phyloP scores from a whole-genome alignment of 1,139 yeast genomes.

The Geotrichum candidum region DNA sequence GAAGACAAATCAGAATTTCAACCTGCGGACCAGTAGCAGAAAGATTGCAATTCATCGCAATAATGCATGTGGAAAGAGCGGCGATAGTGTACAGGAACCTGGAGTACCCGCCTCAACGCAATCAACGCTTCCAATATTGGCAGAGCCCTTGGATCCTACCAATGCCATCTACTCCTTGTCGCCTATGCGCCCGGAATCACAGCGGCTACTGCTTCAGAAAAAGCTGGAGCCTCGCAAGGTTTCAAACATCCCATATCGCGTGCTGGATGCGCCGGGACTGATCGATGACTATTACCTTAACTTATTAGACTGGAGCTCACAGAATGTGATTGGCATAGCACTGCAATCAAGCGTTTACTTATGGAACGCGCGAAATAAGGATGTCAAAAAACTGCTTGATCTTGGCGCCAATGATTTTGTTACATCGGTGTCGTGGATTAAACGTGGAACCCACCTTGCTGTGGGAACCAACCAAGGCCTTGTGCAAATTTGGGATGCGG shows the following conservation, averaged over 20 bases:
- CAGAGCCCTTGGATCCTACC: constrained; percentile 43
- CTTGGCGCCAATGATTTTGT: constrained; percentile 57
- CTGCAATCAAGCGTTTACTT: constrained; percentile 81
- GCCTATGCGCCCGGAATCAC: constrained; percentile 48
- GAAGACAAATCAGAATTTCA: not conserved
- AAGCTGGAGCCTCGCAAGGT: constrained; percentile 27
- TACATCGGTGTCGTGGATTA: constrained; percentile 85
- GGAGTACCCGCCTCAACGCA: not conserved
- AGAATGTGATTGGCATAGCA: constrained; percentile 85
- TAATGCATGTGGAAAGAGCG: not conserved
- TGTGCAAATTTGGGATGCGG: constrained; percentile 94
- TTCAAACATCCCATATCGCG: constrained; percentile 84
- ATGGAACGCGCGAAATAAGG: constrained; percentile 85
- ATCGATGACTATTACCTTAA: constrained; percentile 92
- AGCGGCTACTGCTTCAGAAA: not conserved
- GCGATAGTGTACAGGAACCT: constrained; percentile 3
- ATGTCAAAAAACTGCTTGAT: constrained; percentile 75
- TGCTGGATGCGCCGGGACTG: constrained; percentile 91
- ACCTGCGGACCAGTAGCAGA: not conserved
- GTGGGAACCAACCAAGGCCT: constrained; percentile 82
- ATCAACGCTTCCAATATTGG: constrained; percentile 7
- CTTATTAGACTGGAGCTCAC: constrained; percentile 92
- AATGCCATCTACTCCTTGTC: constrained; percentile 74
- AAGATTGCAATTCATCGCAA: not conserved
- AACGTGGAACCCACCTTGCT: constrained; percentile 80